phyloP scores from a whole-genome alignment of 129 eudicot species.

The Artemisia annua region DNA sequence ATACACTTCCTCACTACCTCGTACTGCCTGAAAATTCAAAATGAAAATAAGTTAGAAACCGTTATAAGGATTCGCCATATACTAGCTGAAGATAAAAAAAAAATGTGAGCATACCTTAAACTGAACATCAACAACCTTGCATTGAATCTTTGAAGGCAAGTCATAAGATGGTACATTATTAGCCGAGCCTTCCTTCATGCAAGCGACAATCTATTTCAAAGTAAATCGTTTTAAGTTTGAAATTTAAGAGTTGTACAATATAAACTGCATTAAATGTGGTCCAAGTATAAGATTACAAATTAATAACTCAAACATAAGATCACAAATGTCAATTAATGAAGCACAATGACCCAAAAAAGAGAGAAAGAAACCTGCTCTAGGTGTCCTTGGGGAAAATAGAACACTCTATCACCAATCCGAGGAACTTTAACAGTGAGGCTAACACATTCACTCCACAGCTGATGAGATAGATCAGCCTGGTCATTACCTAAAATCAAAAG shows the following conservation, averaged over 20 bases:
- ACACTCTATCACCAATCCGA: slow-evolving; percentile 34
- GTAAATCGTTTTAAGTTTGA: background rate
- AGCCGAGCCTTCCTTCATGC: slow-evolving; percentile 12
- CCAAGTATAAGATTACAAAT: slow-evolving; percentile 9
- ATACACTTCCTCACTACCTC: slow-evolving; percentile 36
- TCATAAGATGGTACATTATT: slow-evolving; percentile 19
- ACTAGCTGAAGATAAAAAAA: background rate
- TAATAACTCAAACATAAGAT: background rate
- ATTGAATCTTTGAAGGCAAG: slow-evolving; percentile 34
- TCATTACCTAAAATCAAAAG: slow-evolving; percentile 27
- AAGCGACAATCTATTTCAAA: slow-evolving; percentile 21
- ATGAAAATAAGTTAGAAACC: background rate
- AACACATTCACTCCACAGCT: slow-evolving; percentile 40
- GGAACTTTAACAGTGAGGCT: slow-evolving; percentile 31
- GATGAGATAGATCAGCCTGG: slow-evolving; percentile 24
- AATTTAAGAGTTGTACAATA: background rate
- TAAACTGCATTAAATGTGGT: background rate
- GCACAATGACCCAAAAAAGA: background rate
- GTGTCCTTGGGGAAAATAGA: slow-evolving; percentile 47
- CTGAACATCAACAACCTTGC: slow-evolving; percentile 31
- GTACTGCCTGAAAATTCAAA: slow-evolving; percentile 33
- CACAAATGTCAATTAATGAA: background rate
- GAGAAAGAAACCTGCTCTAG: slow-evolving; percentile 35
- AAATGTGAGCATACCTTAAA: slow-evolving; percentile 26
- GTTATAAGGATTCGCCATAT: background rate